phyloP scores from a whole-genome alignment of 1,139 yeast species.

The Torulaspora globosa region DNA sequence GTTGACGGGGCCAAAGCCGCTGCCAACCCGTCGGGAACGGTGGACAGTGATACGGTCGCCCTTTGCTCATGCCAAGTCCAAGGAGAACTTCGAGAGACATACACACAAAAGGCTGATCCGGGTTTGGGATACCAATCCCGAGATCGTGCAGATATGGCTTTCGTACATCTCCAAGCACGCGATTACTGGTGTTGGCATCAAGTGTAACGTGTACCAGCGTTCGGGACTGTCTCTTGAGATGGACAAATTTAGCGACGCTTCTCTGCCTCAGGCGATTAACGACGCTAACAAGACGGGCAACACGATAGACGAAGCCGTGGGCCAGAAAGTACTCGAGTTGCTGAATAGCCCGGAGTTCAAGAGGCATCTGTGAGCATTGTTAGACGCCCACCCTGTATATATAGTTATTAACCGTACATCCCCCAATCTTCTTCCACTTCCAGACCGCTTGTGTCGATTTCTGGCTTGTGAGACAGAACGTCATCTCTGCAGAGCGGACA shows the following conservation, averaged over 20 bases:
- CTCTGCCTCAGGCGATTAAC: conserved; percentile 6
- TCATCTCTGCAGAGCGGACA: conserved; percentile 87
- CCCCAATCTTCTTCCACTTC: conserved; percentile 72
- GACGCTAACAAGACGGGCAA: conserved; percentile 8
- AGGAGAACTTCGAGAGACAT: conserved; percentile 88
- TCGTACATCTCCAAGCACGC: conserved; percentile 76
- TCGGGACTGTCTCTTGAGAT: conserved; percentile 48
- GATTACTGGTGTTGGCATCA: conserved; percentile 76
- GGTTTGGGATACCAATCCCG: conserved; percentile 83
- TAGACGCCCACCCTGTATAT: conserved; percentile 11
- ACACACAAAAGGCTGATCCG: conserved; percentile 71
- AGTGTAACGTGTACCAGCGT: conserved; percentile 61
- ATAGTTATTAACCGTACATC: conserved; percentile 53
- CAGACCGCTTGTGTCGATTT: conserved; percentile 61
- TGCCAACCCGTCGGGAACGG: conserved; percentile 70
- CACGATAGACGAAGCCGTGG: conserved; percentile 51
- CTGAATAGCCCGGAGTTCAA: conserved; percentile 64
- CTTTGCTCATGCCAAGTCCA: conserved; percentile 89
- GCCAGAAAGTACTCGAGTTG: conserved; percentile 67
- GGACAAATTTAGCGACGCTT: conserved; percentile 24
- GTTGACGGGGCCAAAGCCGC: conserved; percentile 61
- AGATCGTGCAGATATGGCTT: conserved; percentile 76
- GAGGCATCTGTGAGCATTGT: conserved; percentile 20
- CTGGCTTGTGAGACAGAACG: conserved; percentile 48
- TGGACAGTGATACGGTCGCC: conserved; percentile 95